A percentile compares a stretch with the other conserved stretches of the same genome.
Conservation (phyloP, 1,284 basidiomycete species). For the Phellopilus nigrolimitatus region DNA sequence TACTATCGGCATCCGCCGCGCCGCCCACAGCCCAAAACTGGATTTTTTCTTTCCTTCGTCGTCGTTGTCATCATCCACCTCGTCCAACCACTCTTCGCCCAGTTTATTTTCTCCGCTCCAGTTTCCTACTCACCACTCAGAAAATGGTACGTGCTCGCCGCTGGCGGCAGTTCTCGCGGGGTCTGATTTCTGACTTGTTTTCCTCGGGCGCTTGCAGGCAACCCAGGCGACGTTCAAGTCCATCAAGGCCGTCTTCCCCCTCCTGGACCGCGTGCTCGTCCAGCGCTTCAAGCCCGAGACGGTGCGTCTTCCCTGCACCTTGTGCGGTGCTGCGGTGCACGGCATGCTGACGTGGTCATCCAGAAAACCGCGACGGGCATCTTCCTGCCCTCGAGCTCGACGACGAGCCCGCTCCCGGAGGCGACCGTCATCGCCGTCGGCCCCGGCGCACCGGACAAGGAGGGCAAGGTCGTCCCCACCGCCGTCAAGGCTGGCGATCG, state of each 20-base stretch:
- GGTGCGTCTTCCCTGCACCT: slow-evolving; percentile 41
- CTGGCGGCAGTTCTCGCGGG: no score
- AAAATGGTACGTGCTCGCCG: no score
- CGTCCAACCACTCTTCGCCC: no score
- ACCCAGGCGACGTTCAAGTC: slow-evolving; percentile 76
- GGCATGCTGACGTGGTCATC: background rate
- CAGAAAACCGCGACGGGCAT: slow-evolving; percentile 94
- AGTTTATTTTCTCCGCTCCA: no score
- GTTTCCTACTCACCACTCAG: no score
- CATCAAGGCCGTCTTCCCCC: slow-evolving; percentile 88
- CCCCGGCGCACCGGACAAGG: slow-evolving; percentile 86
- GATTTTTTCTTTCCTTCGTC: no score
- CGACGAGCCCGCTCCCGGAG: slow-evolving; percentile 83
- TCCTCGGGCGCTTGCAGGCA: no score
- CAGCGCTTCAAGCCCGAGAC: slow-evolving; percentile 95
- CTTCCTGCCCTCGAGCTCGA: slow-evolving; percentile 88
- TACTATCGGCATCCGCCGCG: no score
- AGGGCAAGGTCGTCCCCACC: slow-evolving; percentile 76
- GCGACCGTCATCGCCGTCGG: slow-evolving; percentile 96
- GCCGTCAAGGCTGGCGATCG: slow-evolving; percentile 87
- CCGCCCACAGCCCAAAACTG: no score
- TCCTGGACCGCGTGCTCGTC: slow-evolving; percentile 95
- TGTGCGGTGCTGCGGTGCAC: background rate
- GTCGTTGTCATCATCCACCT: no score
- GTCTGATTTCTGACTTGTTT: no score